Base-by-base conservation (phyloP, 441 rosid genomes). In the Capsella rubella region DNA sequence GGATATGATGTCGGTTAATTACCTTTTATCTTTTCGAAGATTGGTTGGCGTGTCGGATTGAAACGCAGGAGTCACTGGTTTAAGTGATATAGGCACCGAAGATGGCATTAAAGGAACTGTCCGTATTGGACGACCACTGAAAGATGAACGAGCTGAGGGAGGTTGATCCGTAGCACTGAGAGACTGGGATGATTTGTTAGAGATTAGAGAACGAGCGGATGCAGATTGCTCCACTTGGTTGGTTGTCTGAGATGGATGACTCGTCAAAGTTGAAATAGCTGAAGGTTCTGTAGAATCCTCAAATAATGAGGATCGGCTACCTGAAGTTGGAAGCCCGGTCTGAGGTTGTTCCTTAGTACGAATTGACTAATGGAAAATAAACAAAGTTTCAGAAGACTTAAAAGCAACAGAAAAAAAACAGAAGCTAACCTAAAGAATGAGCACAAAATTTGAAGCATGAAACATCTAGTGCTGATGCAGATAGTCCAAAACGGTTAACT, bases 21-120 rank as follows among this genome's bases (percentile, higher is more conserved):
- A 89, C 97, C 95, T 89, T 82, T 80, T 83, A 34, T 82, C 91
- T 81, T 81, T 87, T n/a, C 78, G 82, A 42, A 71, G 73, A 62
- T 84, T 83, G 47, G 61, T 63, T 21, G 84, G 82, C 31, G 81
- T 37, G 56, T 89, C 93, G 9, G 82, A 34, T 56, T 82, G 67
- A 67, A 73, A 53, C 8, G 51, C 67, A 67, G 89, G 67, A 69
- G 90, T 76, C 13, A 75, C 54, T 16, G 91, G 92, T 83, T 85
- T 91, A 45, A 85, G 79, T 69, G 93, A 74, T 68, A 81, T 79
- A 15, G 93, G 79, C 21, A 84, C 84, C 13, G 82, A 77, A 57
- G 90, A 78, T 35, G 95, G 94, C 68, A 80, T 76, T 58, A 83
- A 43, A 18, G 87, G 79, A 52, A 79, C 81, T 8, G 90, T 71